Base-by-base conservation (phyloP, 1,284 basidiomycete genomes). In the Sutorius eximius region DNA sequence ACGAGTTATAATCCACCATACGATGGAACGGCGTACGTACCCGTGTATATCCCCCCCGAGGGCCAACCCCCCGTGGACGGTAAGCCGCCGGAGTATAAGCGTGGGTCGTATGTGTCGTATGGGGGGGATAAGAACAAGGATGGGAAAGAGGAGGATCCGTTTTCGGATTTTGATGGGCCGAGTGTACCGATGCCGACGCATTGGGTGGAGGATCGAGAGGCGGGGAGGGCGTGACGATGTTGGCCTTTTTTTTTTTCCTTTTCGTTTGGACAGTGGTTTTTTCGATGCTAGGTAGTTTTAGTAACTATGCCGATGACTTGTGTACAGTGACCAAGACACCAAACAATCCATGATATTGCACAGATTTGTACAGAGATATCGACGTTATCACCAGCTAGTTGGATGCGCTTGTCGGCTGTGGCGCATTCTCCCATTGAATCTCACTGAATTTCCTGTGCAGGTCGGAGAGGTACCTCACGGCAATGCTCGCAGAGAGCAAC, bases 1-100 rank as follows among this genome's bases (percentile, higher is more conserved):
- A 51, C 68, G 7, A 64, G 74, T 54, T 81, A 80, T 65, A 72
- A 70, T 53, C 73, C 75, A 30, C 75, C 77, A 5, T 79, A 75
- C 43, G 65, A 70, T 34, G 45, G 5, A 7, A 55, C 62, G 29
- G 59, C 63, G 22, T 62, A 66, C n/a, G 33, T 34, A 7, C 67
- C 67, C 0, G 62, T 69, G 8, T 73, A 72, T 34, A 27, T 60
- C 22, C 70, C 72, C 11, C 64, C 71, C 1, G 15, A 56, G 0
- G 69, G 69, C 5, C 54, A 70, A 2, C 63, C 65, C 20, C 62
- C 62, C 5, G 16, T 13, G 0, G 62, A 66, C 27, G 32, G 57
- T 16, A 72, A 70, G 45, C 68, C 70, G 9, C 71, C 71, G 0
- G 67, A 66, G 16, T 73, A 70, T 57, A 67, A 66, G 24, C 62